Conservation (phyloP, 2,329 filamentous ascomycete genomes). For the Cladosporium sp. region DNA sequence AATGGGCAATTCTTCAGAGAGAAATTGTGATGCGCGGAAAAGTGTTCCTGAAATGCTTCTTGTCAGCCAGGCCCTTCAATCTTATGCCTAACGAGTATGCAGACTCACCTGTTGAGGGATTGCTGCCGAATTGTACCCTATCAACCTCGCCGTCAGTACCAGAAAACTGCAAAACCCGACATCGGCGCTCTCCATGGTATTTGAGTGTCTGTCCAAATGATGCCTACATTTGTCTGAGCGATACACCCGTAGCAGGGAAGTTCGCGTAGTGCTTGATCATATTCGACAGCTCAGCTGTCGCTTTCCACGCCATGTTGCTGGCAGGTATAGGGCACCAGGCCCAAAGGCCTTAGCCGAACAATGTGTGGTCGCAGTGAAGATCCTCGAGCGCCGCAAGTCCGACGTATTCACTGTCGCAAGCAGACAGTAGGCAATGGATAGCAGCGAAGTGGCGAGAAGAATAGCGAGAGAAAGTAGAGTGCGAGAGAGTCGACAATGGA, state of each 20-base stretch:
- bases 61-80: not conserved
- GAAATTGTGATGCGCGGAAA: conserved; percentile 95
- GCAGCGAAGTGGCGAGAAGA: not conserved
- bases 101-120: conserved; percentile 73
- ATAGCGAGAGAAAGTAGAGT: not conserved
- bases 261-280: conserved; percentile 96
- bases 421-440: not conserved
- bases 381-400: not conserved
- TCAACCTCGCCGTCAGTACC: conserved; percentile 1
- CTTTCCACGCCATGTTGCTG: conserved; percentile 61
- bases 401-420: not conserved
- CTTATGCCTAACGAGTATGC: not conserved
- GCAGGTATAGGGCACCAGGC: conserved; percentile 1
- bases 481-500: not conserved
- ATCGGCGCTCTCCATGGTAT: not conserved
- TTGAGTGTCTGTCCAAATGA: conserved; percentile 61
- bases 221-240: conserved; percentile 97
- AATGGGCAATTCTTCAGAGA: conserved; percentile 96
- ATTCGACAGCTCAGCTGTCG: conserved; percentile 84
- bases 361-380: not conserved
- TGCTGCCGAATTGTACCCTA: conserved; percentile 86
- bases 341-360: conserved; percentile 10
- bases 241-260: conserved; percentile 94
- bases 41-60: conserved; percentile 64
- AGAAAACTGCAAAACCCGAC: conserved; percentile 55